Percentiles rank a stretch among this genome's conserved stretches.
Evolutionary conservation across 495 filamentous ascomycete genomes (phyloP).

Genomic region (Penicillium mononematosum): DNA sequence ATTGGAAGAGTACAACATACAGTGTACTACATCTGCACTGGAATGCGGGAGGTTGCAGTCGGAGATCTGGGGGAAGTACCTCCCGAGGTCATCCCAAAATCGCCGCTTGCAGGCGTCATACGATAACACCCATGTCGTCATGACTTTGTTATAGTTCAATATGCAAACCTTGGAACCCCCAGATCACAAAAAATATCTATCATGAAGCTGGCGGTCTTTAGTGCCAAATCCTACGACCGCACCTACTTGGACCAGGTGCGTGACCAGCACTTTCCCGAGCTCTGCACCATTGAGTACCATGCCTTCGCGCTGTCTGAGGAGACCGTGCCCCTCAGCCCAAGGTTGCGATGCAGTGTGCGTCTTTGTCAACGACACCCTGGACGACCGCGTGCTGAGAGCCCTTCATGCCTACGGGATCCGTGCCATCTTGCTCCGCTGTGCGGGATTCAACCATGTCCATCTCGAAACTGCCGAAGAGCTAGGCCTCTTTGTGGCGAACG

Average conservation of each 20-base stretch:
- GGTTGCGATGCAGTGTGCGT: constrained; percentile 61
- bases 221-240: constrained; percentile 61
- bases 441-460: constrained; percentile 70
- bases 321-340: constrained; percentile 55
- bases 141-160: not conserved
- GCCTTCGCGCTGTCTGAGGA: constrained; percentile 54
- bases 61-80: not conserved
- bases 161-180: not conserved
- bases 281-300: constrained; percentile 51
- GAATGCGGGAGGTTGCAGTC: not conserved
- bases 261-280: constrained; percentile 20
- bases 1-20: too few species aligned
- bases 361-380: constrained; percentile 67
- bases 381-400: constrained; percentile 48
- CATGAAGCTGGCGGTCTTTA: constrained; percentile 63
- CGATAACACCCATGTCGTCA: constrained; percentile 2
- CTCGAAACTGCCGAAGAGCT: constrained; percentile 53
- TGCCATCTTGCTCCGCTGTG: constrained; percentile 64
- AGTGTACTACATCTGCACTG: too few species aligned
- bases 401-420: constrained; percentile 50
- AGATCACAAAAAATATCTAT: constrained; percentile 7
- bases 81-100: not conserved
- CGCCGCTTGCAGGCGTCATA: not conserved
- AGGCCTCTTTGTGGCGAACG: constrained; percentile 63
- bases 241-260: constrained; percentile 44